Percentiles rank a stretch among this genome's conserved stretches.
Evolutionary conservation across 164 flowering plant species (phyloP).

Genomic region (Annona squamosa): DNA sequence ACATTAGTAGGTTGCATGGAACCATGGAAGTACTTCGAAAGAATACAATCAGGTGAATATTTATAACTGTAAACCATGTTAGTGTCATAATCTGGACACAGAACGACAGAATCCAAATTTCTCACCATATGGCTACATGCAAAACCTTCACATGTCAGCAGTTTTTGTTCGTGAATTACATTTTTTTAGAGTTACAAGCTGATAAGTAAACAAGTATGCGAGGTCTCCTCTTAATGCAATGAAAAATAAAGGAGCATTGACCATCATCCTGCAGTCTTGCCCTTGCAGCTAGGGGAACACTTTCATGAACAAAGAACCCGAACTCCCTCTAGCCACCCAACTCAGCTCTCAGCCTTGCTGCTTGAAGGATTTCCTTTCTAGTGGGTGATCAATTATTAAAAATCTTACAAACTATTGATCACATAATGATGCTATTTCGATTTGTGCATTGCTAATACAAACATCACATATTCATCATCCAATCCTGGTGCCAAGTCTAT

Average conservation of each 20-base stretch:
- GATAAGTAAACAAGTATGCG: not conserved
- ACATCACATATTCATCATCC: no score
- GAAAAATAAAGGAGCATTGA: not conserved
- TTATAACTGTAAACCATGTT: not conserved
- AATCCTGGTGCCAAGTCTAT: no score
- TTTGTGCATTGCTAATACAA: no score
- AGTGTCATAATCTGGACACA: not conserved
- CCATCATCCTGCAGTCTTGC: not conserved
- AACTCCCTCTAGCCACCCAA: not conserved
- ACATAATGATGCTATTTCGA: no score
- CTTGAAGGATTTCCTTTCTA: not conserved
- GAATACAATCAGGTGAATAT: not conserved
- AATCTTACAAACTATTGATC: no score
- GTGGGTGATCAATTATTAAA: not conserved
- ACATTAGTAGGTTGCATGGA: not conserved
- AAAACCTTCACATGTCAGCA: not conserved
- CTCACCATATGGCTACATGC: not conserved
- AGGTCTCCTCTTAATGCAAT: not conserved
- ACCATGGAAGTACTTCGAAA: not conserved
- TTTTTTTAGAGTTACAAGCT: no score
- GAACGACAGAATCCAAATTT: not conserved
- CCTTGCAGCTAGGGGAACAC: not conserved
- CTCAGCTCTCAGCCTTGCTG: not conserved
- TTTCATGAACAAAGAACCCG: not conserved
- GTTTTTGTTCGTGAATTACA: not conserved